A percentile compares a stretch with the other conserved stretches of the same genome.
These are phyloP conservation scores for Sarocladiaceae sp. DNA, from an alignment of 2,329 filamentous ascomycete genomes.

Conservation along the genomic window DNA sequence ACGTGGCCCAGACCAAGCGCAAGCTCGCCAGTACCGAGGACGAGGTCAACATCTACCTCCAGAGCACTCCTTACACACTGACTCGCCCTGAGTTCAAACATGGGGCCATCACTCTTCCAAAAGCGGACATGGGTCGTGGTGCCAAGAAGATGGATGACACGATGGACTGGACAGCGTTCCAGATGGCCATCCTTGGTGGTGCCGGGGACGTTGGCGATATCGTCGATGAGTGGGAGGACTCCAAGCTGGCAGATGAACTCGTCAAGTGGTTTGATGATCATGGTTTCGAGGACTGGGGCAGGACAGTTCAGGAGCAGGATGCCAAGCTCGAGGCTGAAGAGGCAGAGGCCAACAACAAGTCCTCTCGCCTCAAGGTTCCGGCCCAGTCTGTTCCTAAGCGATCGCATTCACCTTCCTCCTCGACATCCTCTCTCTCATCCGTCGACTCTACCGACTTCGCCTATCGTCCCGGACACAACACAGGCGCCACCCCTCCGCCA, in stretches of 20 bases:
- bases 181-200: constrained; percentile 56
- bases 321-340: not conserved
- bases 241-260: constrained; percentile 36
- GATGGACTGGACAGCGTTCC: constrained; percentile 59
- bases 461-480: not conserved
- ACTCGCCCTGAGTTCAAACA: constrained; percentile 46
- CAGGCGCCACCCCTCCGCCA: constrained; percentile 5
- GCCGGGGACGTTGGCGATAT: constrained; percentile 43
- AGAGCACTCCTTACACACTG: constrained; percentile 42
- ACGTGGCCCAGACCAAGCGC: not conserved
- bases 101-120: constrained; percentile 47
- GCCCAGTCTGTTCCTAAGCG: not conserved
- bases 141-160: constrained; percentile 37
- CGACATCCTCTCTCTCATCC: not conserved
- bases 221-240: constrained; percentile 36
- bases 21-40: constrained; percentile 20
- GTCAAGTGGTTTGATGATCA: constrained; percentile 45
- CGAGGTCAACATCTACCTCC: constrained; percentile 41
- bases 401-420: not conserved
- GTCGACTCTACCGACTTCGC: not conserved
- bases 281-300: constrained; percentile 37
- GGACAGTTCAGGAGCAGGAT: constrained; percentile 25
- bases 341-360: not conserved
- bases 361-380: not conserved
- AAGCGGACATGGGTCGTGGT: constrained; percentile 33